Base-by-base conservation (phyloP, 1,284 basidiomycete genomes). In the Polyporus tsugae region DNA sequence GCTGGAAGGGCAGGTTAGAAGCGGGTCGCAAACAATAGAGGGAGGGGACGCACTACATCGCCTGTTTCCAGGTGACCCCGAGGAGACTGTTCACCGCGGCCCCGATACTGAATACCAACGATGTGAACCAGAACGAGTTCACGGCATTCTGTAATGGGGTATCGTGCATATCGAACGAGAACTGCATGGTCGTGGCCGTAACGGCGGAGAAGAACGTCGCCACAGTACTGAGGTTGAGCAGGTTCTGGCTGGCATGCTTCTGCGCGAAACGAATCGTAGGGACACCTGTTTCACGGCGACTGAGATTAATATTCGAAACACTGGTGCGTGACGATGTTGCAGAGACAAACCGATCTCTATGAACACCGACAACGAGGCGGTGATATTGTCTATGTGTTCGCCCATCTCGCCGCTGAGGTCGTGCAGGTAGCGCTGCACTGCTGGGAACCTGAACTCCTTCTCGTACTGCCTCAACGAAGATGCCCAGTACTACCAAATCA, bases 191-290 rank as follows among this genome's bases (percentile, higher is more conserved):
- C 5, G 89, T 90, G 33, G 89, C 91, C 1, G 91, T 92, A 68
- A 93, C 91, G 25, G 89, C 91, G 36, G 89, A 90, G 79, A 93
- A 92, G 80, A 93, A 92, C 62, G 91, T 93, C 42, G 91, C 91
- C 11, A 92, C 89, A 13, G 90, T 91, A 46, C 89, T 91, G 58
- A 91, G 80, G 72, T 91, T 92, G 42, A 91, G 84, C 5, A 93
- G 81, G 71, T 91, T 92, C 46, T 70, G 83, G 10, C 90, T 89
- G 5, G 86, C 89, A 73, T 92, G 91, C 70, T 90, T 88, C 77
- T 93, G 91, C 0, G 89, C 89, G 72, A 91, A 91, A 53, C 90
- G 87, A 72, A 93, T 92, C 0, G 89, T 90, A 19, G 91, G 90
- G 13, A 93, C 89, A 77, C 90, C 89, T 90, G 63, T 57, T 25